These are phyloP conservation scores for Pyricularia grisea DNA, from an alignment of 2,329 filamentous ascomycete genomes.

Conservation along the genomic window DNA sequence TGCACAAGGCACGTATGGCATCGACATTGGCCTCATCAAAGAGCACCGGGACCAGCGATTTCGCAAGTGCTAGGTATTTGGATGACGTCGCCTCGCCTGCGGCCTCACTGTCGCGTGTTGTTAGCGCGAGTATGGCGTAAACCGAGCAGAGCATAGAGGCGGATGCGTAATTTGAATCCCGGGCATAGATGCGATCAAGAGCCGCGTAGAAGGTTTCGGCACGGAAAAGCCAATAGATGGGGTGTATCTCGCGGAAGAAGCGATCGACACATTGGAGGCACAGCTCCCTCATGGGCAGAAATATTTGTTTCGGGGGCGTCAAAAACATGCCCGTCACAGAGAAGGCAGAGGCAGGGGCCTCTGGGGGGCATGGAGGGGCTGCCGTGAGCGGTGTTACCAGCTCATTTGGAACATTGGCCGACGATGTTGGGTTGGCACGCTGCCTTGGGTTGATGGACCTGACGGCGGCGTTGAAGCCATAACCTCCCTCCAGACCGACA, in stretches of 20 bases:
- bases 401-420: constrained; percentile 1
- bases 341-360: constrained; percentile 8
- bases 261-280: constrained; percentile 17
- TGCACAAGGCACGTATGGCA: constrained; percentile 16
- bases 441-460: constrained; percentile 12
- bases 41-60: constrained; percentile 13
- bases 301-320: constrained; percentile 11
- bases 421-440: constrained; percentile 4
- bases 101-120: constrained; percentile 17
- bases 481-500: constrained; percentile 15
- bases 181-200: constrained; percentile 16
- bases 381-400: constrained; percentile 11
- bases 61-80: constrained; percentile 16
- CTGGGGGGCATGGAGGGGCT: constrained; percentile 11
- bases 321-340: constrained; percentile 3
- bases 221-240: constrained; percentile 18
- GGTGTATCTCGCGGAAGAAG: constrained; percentile 18
- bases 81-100: constrained; percentile 7
- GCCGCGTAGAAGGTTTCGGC: constrained; percentile 16
- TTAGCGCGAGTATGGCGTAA: constrained; percentile 16
- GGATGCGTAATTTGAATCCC: constrained; percentile 14
- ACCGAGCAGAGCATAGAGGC: constrained; percentile 16
- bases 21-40: constrained; percentile 17
- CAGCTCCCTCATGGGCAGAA: constrained; percentile 16
- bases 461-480: constrained; percentile 16